Conservation (phyloP, 331 rosid species). For the Saraca asoca region DNA sequence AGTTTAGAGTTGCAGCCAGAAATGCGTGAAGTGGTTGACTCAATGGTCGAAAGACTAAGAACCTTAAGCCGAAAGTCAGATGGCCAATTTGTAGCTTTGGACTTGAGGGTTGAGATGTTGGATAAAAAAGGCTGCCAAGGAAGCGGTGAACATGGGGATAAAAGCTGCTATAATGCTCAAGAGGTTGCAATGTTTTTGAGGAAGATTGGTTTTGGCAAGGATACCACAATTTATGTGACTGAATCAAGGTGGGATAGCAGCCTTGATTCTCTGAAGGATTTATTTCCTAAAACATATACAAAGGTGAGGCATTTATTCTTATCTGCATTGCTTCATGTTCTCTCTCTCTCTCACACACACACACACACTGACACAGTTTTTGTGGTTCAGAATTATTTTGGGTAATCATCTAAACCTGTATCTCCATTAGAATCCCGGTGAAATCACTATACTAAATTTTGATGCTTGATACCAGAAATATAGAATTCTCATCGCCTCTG, state of each 20-base stretch:
- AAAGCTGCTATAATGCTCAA: constrained; percentile 76
- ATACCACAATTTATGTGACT: constrained; percentile 82
- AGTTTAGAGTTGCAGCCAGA: constrained; percentile 80
- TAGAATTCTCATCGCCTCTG: constrained; percentile 8
- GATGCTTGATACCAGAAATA: not conserved
- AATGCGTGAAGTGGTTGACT: constrained; percentile 68
- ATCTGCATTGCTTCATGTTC: not conserved
- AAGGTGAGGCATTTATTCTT: constrained; percentile 55
- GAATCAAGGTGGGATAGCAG: constrained; percentile 82
- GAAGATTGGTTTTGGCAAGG: constrained; percentile 75
- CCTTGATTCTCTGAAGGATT: constrained; percentile 82
- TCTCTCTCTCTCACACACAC: not conserved
- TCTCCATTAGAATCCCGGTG: not conserved
- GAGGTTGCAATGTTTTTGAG: constrained; percentile 78
- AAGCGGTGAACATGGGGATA: constrained; percentile 53
- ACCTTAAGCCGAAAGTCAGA: constrained; percentile 81
- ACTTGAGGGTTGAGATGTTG: constrained; percentile 84
- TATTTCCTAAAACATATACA: constrained; percentile 85
- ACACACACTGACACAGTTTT: not conserved
- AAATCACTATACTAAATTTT: constrained; percentile 12
- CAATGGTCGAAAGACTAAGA: constrained; percentile 75
- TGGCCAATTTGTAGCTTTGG: constrained; percentile 80
- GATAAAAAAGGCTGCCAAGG: constrained; percentile 78
- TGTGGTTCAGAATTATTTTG: not conserved
- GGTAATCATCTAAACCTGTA: not conserved